Evolutionary conservation across 202 grass and related monocot genomes (phyloP).

Genomic region (Alloteropsis angusta): DNA sequence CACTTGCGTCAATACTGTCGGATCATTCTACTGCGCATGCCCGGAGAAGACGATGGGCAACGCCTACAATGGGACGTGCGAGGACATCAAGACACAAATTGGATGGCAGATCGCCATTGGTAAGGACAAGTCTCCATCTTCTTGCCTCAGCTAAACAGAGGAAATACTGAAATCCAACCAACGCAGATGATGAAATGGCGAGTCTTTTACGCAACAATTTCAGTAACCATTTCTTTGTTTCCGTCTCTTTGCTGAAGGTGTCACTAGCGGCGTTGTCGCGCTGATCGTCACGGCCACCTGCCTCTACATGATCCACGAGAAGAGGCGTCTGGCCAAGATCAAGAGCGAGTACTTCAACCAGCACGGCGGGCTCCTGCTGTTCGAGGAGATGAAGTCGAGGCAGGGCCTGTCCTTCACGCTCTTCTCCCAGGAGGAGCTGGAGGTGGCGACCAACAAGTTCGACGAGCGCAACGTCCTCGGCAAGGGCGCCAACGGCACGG

Average conservation of each 20-base stretch:
- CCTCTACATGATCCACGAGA: slow-evolving; percentile 31
- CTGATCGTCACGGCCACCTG: slow-evolving; percentile 24
- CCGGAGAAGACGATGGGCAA: slow-evolving; percentile 35
- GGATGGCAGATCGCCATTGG: slow-evolving; percentile 53
- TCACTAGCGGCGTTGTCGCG: slow-evolving; percentile 9
- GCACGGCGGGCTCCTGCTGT: slow-evolving; percentile 38
- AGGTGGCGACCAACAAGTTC: slow-evolving; percentile 46
- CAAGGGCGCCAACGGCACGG: slow-evolving; percentile 56
- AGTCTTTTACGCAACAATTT: not conserved
- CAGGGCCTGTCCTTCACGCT: slow-evolving; percentile 47
- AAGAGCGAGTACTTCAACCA: slow-evolving; percentile 48
- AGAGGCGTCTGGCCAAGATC: slow-evolving; percentile 25
- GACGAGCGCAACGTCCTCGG: slow-evolving; percentile 44
- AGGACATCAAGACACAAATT: slow-evolving; percentile 3
- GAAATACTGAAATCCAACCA: not conserved
- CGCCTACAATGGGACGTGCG: slow-evolving; percentile 29
- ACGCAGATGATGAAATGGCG: not conserved
- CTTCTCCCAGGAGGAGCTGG: slow-evolving; percentile 57
- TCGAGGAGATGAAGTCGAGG: slow-evolving; percentile 53
- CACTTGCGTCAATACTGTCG: slow-evolving; percentile 32
- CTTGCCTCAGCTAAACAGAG: not conserved
- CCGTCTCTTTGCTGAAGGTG: slow-evolving; percentile 1
- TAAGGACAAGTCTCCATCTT: not conserved
- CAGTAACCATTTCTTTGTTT: not conserved
- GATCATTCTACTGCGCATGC: slow-evolving; percentile 39